A percentile compares a stretch with the other conserved stretches of the same genome.
phyloP scores from a whole-genome alignment of 495 filamentous ascomycete genomes.

The Aspergillus coremiiformis region DNA sequence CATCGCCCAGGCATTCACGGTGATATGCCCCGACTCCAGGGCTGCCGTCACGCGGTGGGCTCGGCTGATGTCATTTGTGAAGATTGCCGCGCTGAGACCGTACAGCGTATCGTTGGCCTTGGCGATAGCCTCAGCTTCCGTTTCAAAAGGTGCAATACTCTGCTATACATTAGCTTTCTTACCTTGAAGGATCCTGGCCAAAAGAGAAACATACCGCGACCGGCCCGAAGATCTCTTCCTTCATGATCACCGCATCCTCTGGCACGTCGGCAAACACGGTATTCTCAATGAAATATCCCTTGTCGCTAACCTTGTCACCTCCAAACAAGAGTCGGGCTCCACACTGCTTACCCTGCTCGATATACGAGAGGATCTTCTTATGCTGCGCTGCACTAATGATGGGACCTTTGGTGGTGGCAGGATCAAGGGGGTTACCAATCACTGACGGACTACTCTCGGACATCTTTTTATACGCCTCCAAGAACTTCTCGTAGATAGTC shows the following conservation, averaged over 20 bases:
- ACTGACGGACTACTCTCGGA: slow-evolving; percentile 18
- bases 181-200: not conserved
- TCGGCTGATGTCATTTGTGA: slow-evolving; percentile 67
- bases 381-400: slow-evolving; percentile 75
- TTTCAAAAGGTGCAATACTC: slow-evolving; percentile 52
- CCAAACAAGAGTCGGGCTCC: slow-evolving; percentile 70
- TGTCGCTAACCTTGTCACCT: slow-evolving; percentile 43
- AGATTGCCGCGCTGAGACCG: slow-evolving; percentile 74
- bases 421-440: slow-evolving; percentile 71
- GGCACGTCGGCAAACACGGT: slow-evolving; percentile 40
- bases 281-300: slow-evolving; percentile 43
- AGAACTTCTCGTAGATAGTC: slow-evolving; percentile 47
- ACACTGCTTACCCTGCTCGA: slow-evolving; percentile 64
- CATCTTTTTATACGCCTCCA: slow-evolving; percentile 19
- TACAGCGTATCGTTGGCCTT: slow-evolving; percentile 82
- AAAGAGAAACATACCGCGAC: slow-evolving; percentile 24
- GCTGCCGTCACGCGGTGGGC: slow-evolving; percentile 70
- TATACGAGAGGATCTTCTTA: slow-evolving; percentile 73
- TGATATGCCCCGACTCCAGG: slow-evolving; percentile 62
- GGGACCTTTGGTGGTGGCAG: slow-evolving; percentile 69
- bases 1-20: slow-evolving; percentile 24
- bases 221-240: slow-evolving; percentile 48
- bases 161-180: slow-evolving; percentile 4
- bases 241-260: slow-evolving; percentile 33
- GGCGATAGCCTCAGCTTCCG: slow-evolving; percentile 72